Evolutionary conservation across 345 rosid species (phyloP).

Genomic region (Brassica incana): DNA sequence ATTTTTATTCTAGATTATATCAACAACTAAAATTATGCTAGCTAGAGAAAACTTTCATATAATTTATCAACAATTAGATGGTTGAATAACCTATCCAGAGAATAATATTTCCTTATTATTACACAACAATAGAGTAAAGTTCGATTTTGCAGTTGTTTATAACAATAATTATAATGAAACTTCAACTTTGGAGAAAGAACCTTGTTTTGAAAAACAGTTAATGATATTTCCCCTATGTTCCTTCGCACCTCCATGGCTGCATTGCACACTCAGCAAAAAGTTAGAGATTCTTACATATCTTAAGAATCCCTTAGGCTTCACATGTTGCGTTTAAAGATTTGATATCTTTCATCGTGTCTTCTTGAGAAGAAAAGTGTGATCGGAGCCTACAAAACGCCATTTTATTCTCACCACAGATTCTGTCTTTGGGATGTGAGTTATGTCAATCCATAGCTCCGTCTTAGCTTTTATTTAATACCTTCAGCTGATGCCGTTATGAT

Average conservation of each 20-base stretch:
- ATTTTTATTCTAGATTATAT: too few species aligned
- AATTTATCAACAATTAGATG: too few species aligned
- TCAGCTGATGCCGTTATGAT: not conserved
- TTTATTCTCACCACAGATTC: not conserved
- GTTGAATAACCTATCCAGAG: too few species aligned
- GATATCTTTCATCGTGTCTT: not conserved
- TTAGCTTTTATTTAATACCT: not conserved
- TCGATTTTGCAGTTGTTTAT: too few species aligned
- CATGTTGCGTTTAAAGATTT: not conserved
- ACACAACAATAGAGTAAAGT: too few species aligned
- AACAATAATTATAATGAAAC: too few species aligned
- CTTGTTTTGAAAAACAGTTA: too few species aligned
- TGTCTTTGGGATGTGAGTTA: not conserved
- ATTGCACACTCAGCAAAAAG: not conserved
- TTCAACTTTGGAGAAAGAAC: too few species aligned
- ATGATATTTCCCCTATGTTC: not conserved
- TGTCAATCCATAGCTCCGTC: not conserved
- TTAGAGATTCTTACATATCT: not conserved
- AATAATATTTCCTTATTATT: too few species aligned
- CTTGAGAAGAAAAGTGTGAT: not conserved
- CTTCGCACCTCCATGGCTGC: not conserved
- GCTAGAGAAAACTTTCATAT: too few species aligned
- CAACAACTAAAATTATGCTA: too few species aligned
- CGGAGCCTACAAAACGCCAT: not conserved
- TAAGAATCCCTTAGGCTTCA: not conserved